Base-by-base conservation (phyloP, 2,329 filamentous ascomycete species). In the Aspergillus pseudoviridinutans region DNA sequence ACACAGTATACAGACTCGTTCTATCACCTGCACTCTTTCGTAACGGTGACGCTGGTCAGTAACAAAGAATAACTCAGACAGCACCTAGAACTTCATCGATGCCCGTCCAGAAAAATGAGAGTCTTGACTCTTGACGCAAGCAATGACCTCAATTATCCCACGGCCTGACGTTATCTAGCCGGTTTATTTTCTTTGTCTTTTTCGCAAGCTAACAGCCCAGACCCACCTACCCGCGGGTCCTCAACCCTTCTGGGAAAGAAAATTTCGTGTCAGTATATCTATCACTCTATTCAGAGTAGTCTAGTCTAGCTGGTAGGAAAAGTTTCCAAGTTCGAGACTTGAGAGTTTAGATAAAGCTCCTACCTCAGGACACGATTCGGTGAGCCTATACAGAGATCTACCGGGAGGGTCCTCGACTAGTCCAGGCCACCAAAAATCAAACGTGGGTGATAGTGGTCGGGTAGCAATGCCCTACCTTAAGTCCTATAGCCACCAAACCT, bases 41-140 rank as follows among this genome's bases (percentile, higher is more conserved):
- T 57, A 58, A 56, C 24, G 20, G 49, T 61, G 61, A 61, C 54
- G 54, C 52, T 17, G 10, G 17, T 35, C 17, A 12, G 14, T 17
- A 35, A 28, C 17, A 44, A 46, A 35, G 51, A 32, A 46, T 32
- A 46, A 55, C 38, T 53, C 49, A 58, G 28, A 46, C 52, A 50
- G 53, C 50, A 47, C 54, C 55, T 55, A 56, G 57, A 55, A 46
- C 57, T 27, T 28, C 22, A 42, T 32, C 38, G 52, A 55, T 44
- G 22, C 5, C 14, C 2, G 14, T 25, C 25, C 25, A 25, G 25
- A 25, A 38, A n/a, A 38, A 17, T 17, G 6, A 17, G 14, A 22
- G 50, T 52, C 54, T 54, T 63, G 62, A 63, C 42, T 49, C 56
- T 53, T 64, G 62, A 63, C 61, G 59, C 61, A 63, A 63, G 46